Percentiles rank a stretch among this genome's conserved stretches.
phyloP scores from a whole-genome alignment of 106 monocot genomes.

The Vanilla planifolia region DNA sequence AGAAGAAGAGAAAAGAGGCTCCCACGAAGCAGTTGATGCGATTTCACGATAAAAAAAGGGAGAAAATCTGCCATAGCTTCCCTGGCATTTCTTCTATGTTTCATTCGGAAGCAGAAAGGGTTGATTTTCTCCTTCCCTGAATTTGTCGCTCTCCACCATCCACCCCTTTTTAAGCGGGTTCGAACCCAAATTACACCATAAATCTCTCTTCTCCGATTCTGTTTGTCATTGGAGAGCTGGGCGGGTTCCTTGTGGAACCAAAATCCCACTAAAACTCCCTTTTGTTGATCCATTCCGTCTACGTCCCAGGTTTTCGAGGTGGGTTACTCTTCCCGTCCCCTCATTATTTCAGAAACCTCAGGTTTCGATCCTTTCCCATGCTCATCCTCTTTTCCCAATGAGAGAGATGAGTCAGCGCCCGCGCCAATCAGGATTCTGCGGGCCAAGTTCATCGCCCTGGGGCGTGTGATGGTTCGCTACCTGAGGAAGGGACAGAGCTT shows the following conservation, averaged over 20 bases:
- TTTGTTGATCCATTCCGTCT: neutral
- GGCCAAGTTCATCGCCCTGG: conserved; percentile 1
- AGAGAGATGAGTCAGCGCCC: conserved; percentile 11
- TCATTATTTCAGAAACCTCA: neutral
- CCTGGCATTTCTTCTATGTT: neutral
- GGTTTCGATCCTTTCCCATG: neutral
- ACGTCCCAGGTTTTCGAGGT: neutral
- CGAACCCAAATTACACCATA: neutral
- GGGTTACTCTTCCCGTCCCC: neutral
- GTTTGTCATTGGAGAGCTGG: neutral
- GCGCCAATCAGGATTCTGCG: neutral
- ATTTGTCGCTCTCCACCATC: neutral
- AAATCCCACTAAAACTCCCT: neutral
- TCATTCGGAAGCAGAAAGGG: conserved; percentile 3
- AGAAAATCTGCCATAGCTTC: neutral
- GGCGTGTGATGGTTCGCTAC: conserved; percentile 44
- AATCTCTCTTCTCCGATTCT: neutral
- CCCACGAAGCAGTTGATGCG: no score
- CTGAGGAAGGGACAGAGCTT: conserved; percentile 28
- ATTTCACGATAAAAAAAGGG: no score
- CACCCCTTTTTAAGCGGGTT: neutral
- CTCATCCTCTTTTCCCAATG: neutral
- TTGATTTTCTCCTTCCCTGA: neutral
- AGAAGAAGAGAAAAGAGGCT: no score
- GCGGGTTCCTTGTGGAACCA: neutral